Conservation (phyloP, 805 yeast genomes). For the Ogataea glucozyma region DNA sequence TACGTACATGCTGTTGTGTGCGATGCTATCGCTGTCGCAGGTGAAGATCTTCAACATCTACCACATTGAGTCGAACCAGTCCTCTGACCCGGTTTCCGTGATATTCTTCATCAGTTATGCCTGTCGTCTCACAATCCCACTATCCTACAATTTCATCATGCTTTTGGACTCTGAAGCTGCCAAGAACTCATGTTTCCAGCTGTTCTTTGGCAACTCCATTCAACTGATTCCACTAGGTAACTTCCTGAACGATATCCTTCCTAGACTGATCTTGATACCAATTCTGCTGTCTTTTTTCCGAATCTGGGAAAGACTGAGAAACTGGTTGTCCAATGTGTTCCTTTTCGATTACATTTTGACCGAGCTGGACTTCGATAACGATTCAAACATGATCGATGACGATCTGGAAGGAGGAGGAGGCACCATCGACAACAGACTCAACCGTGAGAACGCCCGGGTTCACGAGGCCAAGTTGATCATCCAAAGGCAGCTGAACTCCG, state of each 20-base stretch:
- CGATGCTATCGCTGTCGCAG: conserved; percentile 65
- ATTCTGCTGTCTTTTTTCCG: conserved; percentile 62
- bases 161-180: conserved; percentile 45
- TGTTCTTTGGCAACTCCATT: conserved; percentile 73
- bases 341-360: conserved; percentile 34
- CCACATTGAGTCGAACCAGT: conserved; percentile 63
- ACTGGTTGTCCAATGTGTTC: conserved; percentile 30
- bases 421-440: conserved; percentile 9
- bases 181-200: conserved; percentile 55
- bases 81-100: conserved; percentile 73
- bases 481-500: conserved; percentile 23
- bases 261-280: conserved; percentile 73
- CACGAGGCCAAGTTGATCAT: conserved; percentile 33
- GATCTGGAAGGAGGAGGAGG: conserved; percentile 21
- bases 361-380: conserved; percentile 34
- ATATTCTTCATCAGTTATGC: conserved; percentile 79
- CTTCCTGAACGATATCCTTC: conserved; percentile 71
- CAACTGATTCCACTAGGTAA: conserved; percentile 74
- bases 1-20: conserved; percentile 67
- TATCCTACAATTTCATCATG: conserved; percentile 76
- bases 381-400: conserved; percentile 2
- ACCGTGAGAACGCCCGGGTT: conserved; percentile 24
- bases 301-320: conserved; percentile 62
- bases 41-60: conserved; percentile 74
- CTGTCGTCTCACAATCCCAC: conserved; percentile 78